Base-by-base conservation (phyloP, 2,329 filamentous ascomycete genomes). In the Ustulina deusta region DNA sequence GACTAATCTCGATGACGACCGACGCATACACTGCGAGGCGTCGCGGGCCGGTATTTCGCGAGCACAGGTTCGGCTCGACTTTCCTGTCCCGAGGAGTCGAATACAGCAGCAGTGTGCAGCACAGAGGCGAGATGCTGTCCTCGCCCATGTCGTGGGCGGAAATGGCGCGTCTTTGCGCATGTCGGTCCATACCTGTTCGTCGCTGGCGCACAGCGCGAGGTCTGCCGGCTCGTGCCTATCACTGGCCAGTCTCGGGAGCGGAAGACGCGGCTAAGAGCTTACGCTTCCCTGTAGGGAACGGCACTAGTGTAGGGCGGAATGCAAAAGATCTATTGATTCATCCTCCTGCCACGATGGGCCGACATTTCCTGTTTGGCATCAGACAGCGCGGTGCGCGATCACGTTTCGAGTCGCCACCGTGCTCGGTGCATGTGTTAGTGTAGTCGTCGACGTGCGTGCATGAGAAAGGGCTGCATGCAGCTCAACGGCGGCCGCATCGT, bases 351-450 rank as follows among this genome's bases (percentile, higher is more conserved):
- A 60, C 27, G 17, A 46, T 60, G 27, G 38, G 44, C 34, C 29
- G 38, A 60, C 20, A 11, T 27, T 55, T 52, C 48, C 38, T 17
- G 61, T 38, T 42, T 44, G 34, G 44, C 40, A 62, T 46, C 29
- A 27, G 51, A 55, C 36, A 57, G 22, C 20, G 22, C 20, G 17
- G 40, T 20, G 5, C 25, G 3, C n/a, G n/a, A 60, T 49, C 62
- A 65, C 62, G 62, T 60, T 55, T 60, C 7, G 46, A 38, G 38
- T 29, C 44, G 36, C 55, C 48, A 55, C 46, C 6, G 27, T 22
- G 51, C 42, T 4, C 34, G 34, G 22, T 36, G 34, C 51, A 62
- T 49, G n/a, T 32, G 40, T 57, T n/a, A 15, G n/a, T n/a, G n/a
- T n/a, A n/a, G 42, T 22, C n/a, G 6, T 40, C 17, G 13, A 65